Evolutionary conservation across 257 asterid genomes (phyloP).

Genomic region (Orobanche coerulescens): DNA sequence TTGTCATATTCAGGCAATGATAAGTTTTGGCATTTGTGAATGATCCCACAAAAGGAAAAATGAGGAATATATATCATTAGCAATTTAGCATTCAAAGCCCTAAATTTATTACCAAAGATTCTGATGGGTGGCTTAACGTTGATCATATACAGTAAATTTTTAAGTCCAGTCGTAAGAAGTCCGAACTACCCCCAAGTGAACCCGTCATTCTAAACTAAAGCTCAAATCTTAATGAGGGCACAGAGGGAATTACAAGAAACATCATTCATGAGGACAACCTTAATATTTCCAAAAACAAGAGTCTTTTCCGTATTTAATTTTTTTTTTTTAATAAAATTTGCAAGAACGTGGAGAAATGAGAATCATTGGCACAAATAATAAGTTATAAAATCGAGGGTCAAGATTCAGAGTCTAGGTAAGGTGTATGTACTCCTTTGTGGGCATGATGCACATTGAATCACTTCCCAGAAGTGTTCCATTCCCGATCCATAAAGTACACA

Average conservation of each 20-base stretch:
- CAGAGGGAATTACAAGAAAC: neutral
- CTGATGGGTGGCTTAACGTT: constrained; percentile 14
- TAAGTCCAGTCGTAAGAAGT: neutral
- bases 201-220: neutral
- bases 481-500: constrained; percentile 50
- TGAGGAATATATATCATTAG: constrained; percentile 30
- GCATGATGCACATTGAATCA: constrained; percentile 18
- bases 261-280: constrained; percentile 16
- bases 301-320: neutral
- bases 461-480: constrained; percentile 26
- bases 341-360: constrained; percentile 21
- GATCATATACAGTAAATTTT: constrained; percentile 7
- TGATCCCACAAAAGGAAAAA: constrained; percentile 22
- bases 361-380: neutral
- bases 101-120: constrained; percentile 35
- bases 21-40: constrained; percentile 1
- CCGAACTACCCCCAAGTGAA: constrained; percentile 19
- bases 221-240: constrained; percentile 1
- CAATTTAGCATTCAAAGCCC: constrained; percentile 28
- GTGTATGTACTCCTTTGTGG: constrained; percentile 22
- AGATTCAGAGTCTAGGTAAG: constrained; percentile 1
- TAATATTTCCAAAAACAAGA: constrained; percentile 10
- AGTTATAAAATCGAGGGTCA: constrained; percentile 18
- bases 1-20: neutral
- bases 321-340: neutral